These are phyloP conservation scores for Pascua guehoae DNA, from an alignment of 1,284 basidiomycete species.

Conservation along the genomic window DNA sequence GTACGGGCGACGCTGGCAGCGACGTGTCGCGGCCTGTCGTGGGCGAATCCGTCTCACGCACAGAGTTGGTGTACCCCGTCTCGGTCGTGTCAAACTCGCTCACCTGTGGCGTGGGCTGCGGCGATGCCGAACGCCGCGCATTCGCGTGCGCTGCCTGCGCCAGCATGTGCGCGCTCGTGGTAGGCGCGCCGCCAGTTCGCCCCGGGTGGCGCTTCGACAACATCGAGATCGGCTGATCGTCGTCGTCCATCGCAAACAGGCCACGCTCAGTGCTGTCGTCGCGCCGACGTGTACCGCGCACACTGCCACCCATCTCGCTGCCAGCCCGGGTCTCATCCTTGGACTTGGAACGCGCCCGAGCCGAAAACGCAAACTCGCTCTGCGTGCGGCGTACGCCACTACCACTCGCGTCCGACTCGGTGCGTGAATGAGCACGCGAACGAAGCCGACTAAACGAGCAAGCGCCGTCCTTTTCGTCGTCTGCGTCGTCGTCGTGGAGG, in stretches of 20 bases:
- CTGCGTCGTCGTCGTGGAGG: constrained; percentile 36
- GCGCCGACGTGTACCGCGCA: constrained; percentile 8
- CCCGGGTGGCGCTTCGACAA: no score
- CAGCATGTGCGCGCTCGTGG: no score
- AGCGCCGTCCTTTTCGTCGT: constrained; percentile 37
- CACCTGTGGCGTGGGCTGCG: no score
- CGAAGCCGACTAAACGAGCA: no score
- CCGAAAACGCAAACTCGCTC: not conserved
- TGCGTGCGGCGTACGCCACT: not conserved
- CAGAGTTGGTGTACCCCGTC: no score
- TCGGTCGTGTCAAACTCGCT: no score
- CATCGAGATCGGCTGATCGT: constrained; percentile 7
- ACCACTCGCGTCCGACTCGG: no score
- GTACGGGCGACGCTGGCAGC: constrained; percentile 35
- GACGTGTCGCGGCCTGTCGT: constrained; percentile 1
- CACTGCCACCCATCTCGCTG: not conserved
- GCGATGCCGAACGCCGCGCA: no score
- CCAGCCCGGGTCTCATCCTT: not conserved
- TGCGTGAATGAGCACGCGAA: not conserved
- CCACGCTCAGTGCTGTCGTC: constrained; percentile 40
- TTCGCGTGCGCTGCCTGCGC: no score
- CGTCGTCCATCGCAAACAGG: constrained; percentile 53
- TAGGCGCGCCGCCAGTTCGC: no score
- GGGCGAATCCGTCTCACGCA: constrained; percentile 1
- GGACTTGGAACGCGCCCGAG: not conserved